These are phyloP conservation scores for Bifiguratus adelaidae DNA, from an alignment of 192 early-diverging fungal genomes.

Conservation along the genomic window DNA sequence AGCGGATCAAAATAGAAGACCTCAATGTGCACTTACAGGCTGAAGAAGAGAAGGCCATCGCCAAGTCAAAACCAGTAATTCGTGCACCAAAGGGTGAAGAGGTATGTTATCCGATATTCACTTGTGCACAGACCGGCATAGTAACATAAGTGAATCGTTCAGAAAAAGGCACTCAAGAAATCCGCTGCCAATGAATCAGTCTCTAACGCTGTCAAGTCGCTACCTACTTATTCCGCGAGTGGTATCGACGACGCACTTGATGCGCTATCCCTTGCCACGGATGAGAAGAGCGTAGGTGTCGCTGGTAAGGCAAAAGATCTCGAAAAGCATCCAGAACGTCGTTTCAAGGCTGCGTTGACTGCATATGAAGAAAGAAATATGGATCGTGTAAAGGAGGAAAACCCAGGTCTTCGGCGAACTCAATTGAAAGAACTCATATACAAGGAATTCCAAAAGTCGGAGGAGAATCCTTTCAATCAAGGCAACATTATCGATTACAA, in stretches of 20 bases:
- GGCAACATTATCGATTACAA: conserved; percentile 57
- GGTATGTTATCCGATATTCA: conserved; percentile 21
- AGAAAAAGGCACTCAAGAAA: conserved; percentile 53
- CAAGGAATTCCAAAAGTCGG: conserved; percentile 71
- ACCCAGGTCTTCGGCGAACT: conserved; percentile 64
- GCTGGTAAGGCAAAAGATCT: conserved; percentile 37
- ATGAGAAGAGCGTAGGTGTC: conserved; percentile 7
- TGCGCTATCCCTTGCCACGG: conserved; percentile 37
- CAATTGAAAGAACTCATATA: conserved; percentile 73
- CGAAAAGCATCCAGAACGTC: conserved; percentile 84
- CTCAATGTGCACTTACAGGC: conserved; percentile 6
- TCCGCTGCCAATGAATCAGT: conserved; percentile 29
- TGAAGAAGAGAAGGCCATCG: conserved; percentile 43
- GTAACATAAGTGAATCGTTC: background rate
- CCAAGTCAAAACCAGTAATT: conserved; percentile 24
- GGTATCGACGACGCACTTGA: conserved; percentile 84
- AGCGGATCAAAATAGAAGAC: background rate
- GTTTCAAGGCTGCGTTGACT: conserved; percentile 67
- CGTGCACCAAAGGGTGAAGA: conserved; percentile 33
- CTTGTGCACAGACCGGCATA: background rate
- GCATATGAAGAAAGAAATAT: conserved; percentile 63
- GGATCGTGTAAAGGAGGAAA: conserved; percentile 63
- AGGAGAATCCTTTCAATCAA: conserved; percentile 76
- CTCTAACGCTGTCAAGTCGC: conserved; percentile 25
- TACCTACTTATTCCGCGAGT: conserved; percentile 65